Evolutionary conservation across 306 rosid species (phyloP), one percentile per base, ranked within the genome.

Genomic region (Citrullus amarus): DNA sequence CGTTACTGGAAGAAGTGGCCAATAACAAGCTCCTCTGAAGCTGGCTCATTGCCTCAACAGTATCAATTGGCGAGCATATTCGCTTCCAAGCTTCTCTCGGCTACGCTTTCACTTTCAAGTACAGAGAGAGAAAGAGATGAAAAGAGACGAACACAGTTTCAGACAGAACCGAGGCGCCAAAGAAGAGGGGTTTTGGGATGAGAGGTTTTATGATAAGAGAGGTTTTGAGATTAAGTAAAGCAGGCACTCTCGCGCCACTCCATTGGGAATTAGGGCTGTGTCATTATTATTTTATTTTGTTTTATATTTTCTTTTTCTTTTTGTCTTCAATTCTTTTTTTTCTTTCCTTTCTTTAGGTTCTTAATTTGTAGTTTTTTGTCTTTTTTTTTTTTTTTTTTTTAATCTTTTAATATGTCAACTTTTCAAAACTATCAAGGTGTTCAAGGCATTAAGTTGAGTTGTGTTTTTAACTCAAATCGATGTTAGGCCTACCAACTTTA

Each of bases 11-110:
- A 55, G 81, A 63, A 43, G 86, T 38, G 71, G 86, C 61, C 59
- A 77, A 82, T 48, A 88, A 80, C 30, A 89, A 74, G 81, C 88
- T 86, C 81, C 86, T 84, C 51, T 86, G 95, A 39, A 89, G 80
- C 53, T 84, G 88, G 76, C 90, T 85, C 96, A 91, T 88, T 13
- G 83, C 81, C 82, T 69, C 55, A 4, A 55, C 67, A 59, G 12
- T 54, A 77, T 84, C 90, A 86, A 87, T 75, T 60, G 51, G 38
- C 79, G 15, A 14, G 5, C 81, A 78, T 32, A 30, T 15, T 78
- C 44, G 12, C 36, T 30, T 78, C n/a, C 48, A 46, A 73, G 60
- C 59, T 50, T 72, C 22, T 50, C 59, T 48, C 44, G 8, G 60
- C 44, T 15, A 50, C 6, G 25, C 41, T 72, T 28, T 50, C n/a